Conservation (phyloP, 2,329 filamentous ascomycete genomes). For the Fusarium sp. region DNA sequence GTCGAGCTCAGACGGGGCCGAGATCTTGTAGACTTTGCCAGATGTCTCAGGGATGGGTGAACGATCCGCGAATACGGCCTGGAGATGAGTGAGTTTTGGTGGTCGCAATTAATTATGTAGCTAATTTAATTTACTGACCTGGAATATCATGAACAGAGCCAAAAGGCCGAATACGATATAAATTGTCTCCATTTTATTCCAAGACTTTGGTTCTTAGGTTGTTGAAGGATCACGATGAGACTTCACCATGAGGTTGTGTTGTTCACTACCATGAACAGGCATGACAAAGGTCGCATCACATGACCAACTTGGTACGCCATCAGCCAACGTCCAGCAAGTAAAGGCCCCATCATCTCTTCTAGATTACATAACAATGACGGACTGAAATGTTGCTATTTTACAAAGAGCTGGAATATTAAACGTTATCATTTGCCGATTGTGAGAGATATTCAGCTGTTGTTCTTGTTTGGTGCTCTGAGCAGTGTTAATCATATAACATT, state of each 20-base stretch:
- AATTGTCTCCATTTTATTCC: slow-evolving; percentile 28
- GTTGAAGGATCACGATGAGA: neutral
- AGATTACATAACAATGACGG: too few species aligned
- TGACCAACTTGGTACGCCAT: neutral
- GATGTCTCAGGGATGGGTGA: slow-evolving; percentile 53
- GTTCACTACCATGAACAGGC: neutral
- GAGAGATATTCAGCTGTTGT: neutral
- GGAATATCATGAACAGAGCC: slow-evolving; percentile 21
- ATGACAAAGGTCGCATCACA: slow-evolving; percentile 4
- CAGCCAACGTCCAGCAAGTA: neutral
- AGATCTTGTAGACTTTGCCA: slow-evolving; percentile 49
- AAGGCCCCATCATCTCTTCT: neutral
- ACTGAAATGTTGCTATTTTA: rapidly evolving
- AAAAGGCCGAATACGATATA: slow-evolving; percentile 34
- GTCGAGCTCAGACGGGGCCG: slow-evolving; percentile 41
- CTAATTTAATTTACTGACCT: slow-evolving; percentile 9
- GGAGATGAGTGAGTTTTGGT: neutral
- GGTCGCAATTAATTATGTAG: neutral
- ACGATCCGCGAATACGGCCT: slow-evolving; percentile 33
- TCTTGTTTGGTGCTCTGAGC: too few species aligned
- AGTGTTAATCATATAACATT: rapidly evolving
- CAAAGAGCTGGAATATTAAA: too few species aligned
- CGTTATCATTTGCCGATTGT: neutral
- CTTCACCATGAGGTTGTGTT: neutral
- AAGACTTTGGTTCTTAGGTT: too few species aligned